Evolutionary conservation across 306 rosid species (phyloP).

Genomic region (Inga leiocalycina): DNA sequence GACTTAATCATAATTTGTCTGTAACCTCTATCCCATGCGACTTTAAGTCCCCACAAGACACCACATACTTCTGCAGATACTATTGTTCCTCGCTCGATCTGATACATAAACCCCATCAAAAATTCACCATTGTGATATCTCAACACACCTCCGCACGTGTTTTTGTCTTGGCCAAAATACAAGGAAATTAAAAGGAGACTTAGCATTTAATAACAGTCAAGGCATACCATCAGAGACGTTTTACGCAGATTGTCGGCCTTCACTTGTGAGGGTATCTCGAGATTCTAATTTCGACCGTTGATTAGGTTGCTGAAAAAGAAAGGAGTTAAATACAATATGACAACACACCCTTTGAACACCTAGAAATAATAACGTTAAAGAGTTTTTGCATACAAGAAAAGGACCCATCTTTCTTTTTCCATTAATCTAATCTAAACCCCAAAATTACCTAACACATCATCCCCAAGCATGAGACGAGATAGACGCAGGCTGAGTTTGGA

Average conservation of each 20-base stretch:
- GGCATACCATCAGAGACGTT: background rate
- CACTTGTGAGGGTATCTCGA: background rate
- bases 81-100: no score
- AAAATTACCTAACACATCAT: constrained; percentile 7
- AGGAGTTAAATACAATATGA: constrained; percentile 35
- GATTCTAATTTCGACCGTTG: constrained; percentile 19
- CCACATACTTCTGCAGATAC: no score
- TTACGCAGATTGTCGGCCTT: background rate
- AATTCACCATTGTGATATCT: no score
- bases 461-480: background rate
- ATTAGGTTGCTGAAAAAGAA: background rate
- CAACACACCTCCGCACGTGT: no score
- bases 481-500: background rate
- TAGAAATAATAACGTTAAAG: constrained; percentile 39
- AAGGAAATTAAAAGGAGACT: background rate
- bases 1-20: no score
- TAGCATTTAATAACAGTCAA: background rate
- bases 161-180: no score
- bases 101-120: no score
- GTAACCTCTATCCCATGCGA: no score
- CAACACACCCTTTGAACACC: constrained; percentile 48
- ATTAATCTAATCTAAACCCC: constrained; percentile 9
- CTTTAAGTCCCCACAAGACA: no score
- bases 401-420: constrained; percentile 7
- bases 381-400: background rate